Percentiles rank a stretch among this genome's conserved stretches.
Conservation (phyloP, 495 filamentous ascomycete species). For the Neurospora sp. region DNA sequence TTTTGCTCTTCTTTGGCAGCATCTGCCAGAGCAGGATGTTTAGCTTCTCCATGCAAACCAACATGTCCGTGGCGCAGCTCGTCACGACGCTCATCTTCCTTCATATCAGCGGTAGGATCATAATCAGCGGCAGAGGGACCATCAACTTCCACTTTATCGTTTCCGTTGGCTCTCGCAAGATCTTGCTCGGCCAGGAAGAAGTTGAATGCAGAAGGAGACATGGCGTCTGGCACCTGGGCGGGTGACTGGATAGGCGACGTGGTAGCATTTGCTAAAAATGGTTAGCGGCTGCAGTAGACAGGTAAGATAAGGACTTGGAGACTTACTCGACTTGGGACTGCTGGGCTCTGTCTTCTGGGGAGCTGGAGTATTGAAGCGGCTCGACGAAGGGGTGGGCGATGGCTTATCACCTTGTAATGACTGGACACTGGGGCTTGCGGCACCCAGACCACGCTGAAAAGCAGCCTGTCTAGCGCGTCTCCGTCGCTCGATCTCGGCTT, state of each 20-base stretch:
- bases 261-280: constrained; percentile 13
- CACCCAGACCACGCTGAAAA: constrained; percentile 64
- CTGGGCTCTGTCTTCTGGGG: constrained; percentile 24
- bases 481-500: constrained; percentile 72
- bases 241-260: constrained; percentile 28
- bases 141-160: constrained; percentile 40
- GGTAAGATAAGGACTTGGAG: background rate
- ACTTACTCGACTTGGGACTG: constrained; percentile 34
- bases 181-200: constrained; percentile 47
- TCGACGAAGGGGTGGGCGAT: constrained; percentile 44
- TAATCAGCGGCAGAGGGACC: constrained; percentile 92
- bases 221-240: constrained; percentile 22
- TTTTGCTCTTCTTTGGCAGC: constrained; percentile 11
- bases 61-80: constrained; percentile 47
- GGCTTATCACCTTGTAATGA: constrained; percentile 55
- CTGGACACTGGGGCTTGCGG: constrained; percentile 66
- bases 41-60: constrained; percentile 33
- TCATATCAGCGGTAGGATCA: constrained; percentile 87
- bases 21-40: constrained; percentile 13
- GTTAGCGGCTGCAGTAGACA: background rate
- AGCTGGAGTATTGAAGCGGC: constrained; percentile 29
- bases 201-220: constrained; percentile 33
- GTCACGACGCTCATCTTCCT: constrained; percentile 70
- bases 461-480: constrained; percentile 81
- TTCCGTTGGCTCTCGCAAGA: constrained; percentile 50